Percentiles rank a stretch among this genome's conserved stretches.
These are phyloP conservation scores for Paralagenidium karlingii DNA, from an alignment of 352 stramenopile genomes.

Conservation along the genomic window DNA sequence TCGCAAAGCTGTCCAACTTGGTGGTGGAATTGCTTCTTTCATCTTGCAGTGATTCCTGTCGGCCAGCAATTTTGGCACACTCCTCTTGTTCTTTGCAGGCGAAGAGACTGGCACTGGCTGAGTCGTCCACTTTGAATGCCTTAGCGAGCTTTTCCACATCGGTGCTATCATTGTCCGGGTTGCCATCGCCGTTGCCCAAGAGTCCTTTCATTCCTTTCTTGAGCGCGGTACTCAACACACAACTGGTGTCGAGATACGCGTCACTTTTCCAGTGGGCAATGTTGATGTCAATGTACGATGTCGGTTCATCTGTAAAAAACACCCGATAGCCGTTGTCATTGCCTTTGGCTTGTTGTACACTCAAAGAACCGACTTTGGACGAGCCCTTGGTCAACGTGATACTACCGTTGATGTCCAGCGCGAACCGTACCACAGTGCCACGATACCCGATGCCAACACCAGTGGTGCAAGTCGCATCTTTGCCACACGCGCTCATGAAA, in stretches of 20 bases:
- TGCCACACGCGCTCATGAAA: too few species aligned
- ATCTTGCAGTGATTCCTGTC: too few species aligned
- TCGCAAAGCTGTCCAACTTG: too few species aligned
- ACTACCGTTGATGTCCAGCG: not conserved
- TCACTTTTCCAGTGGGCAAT: too few species aligned
- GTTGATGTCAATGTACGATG: constrained; percentile 1
- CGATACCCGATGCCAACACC: too few species aligned
- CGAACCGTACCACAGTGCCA: constrained; percentile 2
- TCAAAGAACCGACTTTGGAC: not conserved
- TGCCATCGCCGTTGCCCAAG: constrained; percentile 3
- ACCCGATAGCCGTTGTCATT: constrained; percentile 1
- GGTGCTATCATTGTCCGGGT: constrained; percentile 1
- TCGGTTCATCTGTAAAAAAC: not conserved
- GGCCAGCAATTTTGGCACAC: too few species aligned
- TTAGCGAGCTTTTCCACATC: not conserved
- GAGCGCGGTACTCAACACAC: not conserved
- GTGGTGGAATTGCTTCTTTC: too few species aligned
- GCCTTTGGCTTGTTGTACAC: not conserved
- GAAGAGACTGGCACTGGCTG: constrained; percentile 1
- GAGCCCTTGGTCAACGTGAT: constrained; percentile 1
- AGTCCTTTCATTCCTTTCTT: not conserved
- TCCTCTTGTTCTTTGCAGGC: too few species aligned
- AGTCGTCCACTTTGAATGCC: not conserved
- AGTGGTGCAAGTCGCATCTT: not conserved
- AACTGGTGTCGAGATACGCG: too few species aligned